Conservation (phyloP, 495 filamentous ascomycete species). For the Xylaria grammica region DNA sequence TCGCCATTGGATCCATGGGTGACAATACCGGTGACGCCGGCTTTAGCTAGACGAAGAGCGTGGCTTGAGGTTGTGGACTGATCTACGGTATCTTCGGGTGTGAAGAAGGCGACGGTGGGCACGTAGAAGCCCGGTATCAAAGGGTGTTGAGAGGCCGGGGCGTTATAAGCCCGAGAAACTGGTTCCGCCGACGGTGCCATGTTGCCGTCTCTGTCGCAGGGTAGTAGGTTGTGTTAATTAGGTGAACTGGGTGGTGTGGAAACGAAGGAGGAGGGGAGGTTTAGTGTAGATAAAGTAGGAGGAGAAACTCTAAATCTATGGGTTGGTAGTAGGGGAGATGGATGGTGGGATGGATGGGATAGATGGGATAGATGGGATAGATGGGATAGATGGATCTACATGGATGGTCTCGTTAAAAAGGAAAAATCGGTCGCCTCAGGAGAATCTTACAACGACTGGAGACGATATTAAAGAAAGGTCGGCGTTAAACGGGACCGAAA, state of each 20-base stretch:
- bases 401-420: neutral
- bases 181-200: slow-evolving; percentile 13
- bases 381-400: too few relatives aligned
- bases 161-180: neutral
- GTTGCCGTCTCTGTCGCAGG: neutral
- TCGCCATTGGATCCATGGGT: slow-evolving; percentile 90
- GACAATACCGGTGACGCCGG: slow-evolving; percentile 79
- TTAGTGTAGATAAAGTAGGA: neutral
- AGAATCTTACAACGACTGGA: too few relatives aligned
- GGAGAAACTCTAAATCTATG: neutral
- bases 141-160: slow-evolving; percentile 48
- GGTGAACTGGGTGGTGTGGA: too few relatives aligned
- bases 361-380: neutral
- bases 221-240: too few relatives aligned
- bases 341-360: neutral
- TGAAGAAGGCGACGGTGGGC: slow-evolving; percentile 71
- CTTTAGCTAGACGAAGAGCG: slow-evolving; percentile 77
- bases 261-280: too few relatives aligned
- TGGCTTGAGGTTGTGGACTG: slow-evolving; percentile 71
- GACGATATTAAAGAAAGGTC: too few relatives aligned
- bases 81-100: slow-evolving; percentile 62
- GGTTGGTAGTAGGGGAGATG: neutral
- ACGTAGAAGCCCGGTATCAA: slow-evolving; percentile 65
- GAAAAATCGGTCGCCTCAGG: neutral
- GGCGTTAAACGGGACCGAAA: neutral